Base-by-base conservation (phyloP, 1,284 basidiomycete genomes). In the Bjerkandera adusta region DNA sequence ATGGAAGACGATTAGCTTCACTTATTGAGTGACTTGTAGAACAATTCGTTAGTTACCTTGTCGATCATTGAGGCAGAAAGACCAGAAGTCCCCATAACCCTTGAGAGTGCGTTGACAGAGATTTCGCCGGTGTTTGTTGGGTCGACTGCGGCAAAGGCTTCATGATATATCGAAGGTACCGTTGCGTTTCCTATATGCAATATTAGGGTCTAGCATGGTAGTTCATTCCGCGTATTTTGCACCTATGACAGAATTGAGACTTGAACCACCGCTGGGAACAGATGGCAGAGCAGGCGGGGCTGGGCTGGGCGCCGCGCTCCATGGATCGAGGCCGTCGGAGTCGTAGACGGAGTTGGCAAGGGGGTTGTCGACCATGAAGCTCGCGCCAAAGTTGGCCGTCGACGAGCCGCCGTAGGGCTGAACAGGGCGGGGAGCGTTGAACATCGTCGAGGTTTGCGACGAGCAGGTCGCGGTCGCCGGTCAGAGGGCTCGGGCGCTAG, bases 1-100 rank as follows among this genome's bases (percentile, higher is more conserved):
- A 32, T 13, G 36, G 25, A 29, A 18, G n/a, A 16, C 13, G 13
- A 36, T 18, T 8, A 21, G 27, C n/a, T n/a, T n/a, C n/a, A 16
- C 5, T 22, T 43, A 32, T 42, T 30, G 40, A 26, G 15, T 20
- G 24, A 10, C 20, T 36, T 24, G 16, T 10, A 32, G 42, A 30
- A 39, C n/a, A n/a, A n/a, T n/a, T n/a, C n/a, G 16, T 43, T 18
- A 48, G 75, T 53, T 55, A 92, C 91, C 70, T 76, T 83, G 58
- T 96, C 92, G 46, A 94, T 77, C 6, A 82, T 88, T 11, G 83
- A 76, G 18, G 92, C 90, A 15, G 90, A 83, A 20, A 96, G 73
- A 16, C 75, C 73, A 2, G 90, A 88, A 1, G 89, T 88, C 12
- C 76, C 71, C 24, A 95, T 69, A 25, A 93, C 79, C 38, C 90